A percentile compares a stretch with the other conserved stretches of the same genome.
Conservation (phyloP, 345 rosid genomes). For the Arabidopsis arenosa region DNA sequence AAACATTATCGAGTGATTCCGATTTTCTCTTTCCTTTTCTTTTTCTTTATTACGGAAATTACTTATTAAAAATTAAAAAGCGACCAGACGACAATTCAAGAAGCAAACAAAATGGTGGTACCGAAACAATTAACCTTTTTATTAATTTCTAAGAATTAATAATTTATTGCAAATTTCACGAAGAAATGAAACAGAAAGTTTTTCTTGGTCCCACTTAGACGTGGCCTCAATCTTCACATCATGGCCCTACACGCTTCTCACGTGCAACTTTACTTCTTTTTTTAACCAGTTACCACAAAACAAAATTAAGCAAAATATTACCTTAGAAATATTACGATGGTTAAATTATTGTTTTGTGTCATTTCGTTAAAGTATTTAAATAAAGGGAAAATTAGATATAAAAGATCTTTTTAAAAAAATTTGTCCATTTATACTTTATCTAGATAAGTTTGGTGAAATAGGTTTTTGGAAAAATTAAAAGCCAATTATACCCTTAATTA, state of each 20-base stretch:
- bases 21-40: slow-evolving; percentile 36
- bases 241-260: slow-evolving; percentile 43
- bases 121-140: slow-evolving; percentile 32
- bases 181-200: slow-evolving; percentile 41
- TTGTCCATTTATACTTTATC: no score
- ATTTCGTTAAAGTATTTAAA: background rate
- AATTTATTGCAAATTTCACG: slow-evolving; percentile 19
- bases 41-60: background rate
- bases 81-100: slow-evolving; percentile 50
- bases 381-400: no score
- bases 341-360: background rate
- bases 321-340: background rate
- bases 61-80: slow-evolving; percentile 33
- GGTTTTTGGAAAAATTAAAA: no score
- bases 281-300: background rate
- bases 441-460: no score
- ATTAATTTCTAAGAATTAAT: background rate
- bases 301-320: background rate
- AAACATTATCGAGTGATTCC: slow-evolving; percentile 43
- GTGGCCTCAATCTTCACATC: slow-evolving; percentile 38
- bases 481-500: no score
- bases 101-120: slow-evolving; percentile 48
- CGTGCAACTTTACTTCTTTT: slow-evolving; percentile 28
- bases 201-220: slow-evolving; percentile 39
- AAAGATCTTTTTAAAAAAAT: no score